Conservation (phyloP, 169 alveolate species). For the Eimeria zaria region DNA sequence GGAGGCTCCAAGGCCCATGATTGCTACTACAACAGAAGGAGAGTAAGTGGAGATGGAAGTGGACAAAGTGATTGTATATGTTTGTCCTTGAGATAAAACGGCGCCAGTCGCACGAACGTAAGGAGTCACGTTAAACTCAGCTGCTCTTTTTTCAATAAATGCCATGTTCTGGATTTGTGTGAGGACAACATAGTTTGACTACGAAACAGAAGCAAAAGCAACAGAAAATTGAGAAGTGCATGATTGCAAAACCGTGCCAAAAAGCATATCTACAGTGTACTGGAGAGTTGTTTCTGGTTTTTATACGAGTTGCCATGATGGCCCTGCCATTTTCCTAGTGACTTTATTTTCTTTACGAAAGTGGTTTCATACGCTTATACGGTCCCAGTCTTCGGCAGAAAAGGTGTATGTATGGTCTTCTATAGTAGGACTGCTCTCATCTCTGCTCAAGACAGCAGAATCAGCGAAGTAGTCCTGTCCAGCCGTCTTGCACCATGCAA, state of each 20-base stretch:
- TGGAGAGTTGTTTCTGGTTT: background rate
- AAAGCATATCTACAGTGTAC: too few relatives aligned
- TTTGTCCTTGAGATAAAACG: background rate
- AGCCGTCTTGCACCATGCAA: constrained; percentile 33
- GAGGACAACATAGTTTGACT: constrained; percentile 37
- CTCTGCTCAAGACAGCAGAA: background rate
- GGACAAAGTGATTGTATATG: background rate
- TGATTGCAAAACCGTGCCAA: background rate
- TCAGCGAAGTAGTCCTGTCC: constrained; percentile 55
- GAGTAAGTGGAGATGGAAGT: background rate
- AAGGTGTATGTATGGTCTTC: background rate
- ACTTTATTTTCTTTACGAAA: background rate
- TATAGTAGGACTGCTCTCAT: background rate
- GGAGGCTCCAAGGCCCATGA: constrained; percentile 38
- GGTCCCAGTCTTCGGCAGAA: background rate
- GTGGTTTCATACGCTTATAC: constrained; percentile 16
- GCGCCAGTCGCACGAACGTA: constrained; percentile 8
- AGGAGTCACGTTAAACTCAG: constrained; percentile 31
- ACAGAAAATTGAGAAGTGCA: background rate
- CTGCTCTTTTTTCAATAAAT: background rate
- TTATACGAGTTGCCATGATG: background rate
- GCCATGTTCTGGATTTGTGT: constrained; percentile 66
- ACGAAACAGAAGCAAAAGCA: constrained; percentile 3
- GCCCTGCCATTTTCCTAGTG: background rate
- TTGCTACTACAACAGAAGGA: background rate